These are phyloP conservation scores for Basidioascus undulatus DNA, from an alignment of 768 basidiomycete species.

Conservation along the genomic window DNA sequence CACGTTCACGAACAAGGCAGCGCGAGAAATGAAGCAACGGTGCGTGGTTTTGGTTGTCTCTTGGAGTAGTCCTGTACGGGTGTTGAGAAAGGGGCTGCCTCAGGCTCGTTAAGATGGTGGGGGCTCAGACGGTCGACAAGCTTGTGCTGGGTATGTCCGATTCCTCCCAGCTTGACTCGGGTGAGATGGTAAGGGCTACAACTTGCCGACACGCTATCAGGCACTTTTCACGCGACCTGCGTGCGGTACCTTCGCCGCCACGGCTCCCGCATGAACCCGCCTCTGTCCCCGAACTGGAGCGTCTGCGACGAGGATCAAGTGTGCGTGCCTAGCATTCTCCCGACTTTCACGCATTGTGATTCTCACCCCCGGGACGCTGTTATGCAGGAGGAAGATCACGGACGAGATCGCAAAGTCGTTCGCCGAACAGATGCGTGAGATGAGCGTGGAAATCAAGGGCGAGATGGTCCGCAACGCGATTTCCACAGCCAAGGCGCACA, in stretches of 20 bases:
- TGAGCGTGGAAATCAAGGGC: conserved; percentile 25
- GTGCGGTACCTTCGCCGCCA: conserved; percentile 46
- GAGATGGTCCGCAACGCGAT: conserved; percentile 33
- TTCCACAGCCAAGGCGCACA: conserved; percentile 44
- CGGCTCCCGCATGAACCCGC: conserved; percentile 28
- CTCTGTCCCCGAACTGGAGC: conserved; percentile 52
- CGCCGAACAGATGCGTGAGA: too few species aligned
- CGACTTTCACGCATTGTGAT: conserved; percentile 1
- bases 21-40: conserved; percentile 62
- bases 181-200: too few species aligned
- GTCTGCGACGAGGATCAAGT: conserved; percentile 43
- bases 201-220: conserved; percentile 17
- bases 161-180: conserved; percentile 2
- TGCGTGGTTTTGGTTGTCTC: too few species aligned
- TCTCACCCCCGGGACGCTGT: too few species aligned
- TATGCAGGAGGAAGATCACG: too few species aligned
- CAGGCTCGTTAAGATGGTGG: conserved; percentile 40
- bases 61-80: too few species aligned
- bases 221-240: conserved; percentile 59
- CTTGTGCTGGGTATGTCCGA: conserved; percentile 25
- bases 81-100: too few species aligned
- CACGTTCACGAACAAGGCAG: conserved; percentile 76
- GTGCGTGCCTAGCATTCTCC: conserved; percentile 1
- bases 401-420: too few species aligned
- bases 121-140: conserved; percentile 28